A percentile compares a stretch with the other conserved stretches of the same genome.
These are phyloP conservation scores for Nicotiana paniculata DNA, from an alignment of 257 asterid species.

Conservation along the genomic window DNA sequence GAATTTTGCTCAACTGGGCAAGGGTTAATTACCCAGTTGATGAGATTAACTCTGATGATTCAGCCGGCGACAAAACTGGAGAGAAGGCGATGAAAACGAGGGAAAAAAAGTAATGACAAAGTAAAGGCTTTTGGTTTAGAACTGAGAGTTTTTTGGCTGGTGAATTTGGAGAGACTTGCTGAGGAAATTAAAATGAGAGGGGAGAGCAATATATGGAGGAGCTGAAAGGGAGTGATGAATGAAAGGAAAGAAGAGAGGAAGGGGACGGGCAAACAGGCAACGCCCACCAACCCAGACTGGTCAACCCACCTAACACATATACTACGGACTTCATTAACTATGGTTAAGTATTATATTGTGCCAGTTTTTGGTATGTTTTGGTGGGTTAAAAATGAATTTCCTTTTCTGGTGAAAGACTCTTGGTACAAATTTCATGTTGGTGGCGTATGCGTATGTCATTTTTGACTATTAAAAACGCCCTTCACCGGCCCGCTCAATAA, in stretches of 20 bases:
- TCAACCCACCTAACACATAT: conserved; percentile 48
- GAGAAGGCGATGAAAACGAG: neutral
- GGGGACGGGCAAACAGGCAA: neutral
- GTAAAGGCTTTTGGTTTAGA: neutral
- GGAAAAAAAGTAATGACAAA: neutral
- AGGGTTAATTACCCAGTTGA: neutral
- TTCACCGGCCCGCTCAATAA: neutral
- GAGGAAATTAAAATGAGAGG: conserved; percentile 1
- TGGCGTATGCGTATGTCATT: conserved; percentile 9
- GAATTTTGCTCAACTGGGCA: neutral
- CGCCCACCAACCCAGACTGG: conserved; percentile 80
- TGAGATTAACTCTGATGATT: neutral
- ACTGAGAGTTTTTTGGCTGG: neutral
- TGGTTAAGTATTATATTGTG: conserved; percentile 23
- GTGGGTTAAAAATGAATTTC: neutral
- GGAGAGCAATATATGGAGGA: conserved; percentile 9
- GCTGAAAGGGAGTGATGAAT: neutral
- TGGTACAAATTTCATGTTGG: conserved; percentile 3
- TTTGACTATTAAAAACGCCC: neutral
- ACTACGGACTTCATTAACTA: conserved; percentile 15
- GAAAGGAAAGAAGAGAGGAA: neutral
- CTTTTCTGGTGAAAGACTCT: neutral
- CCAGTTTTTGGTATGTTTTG: neutral
- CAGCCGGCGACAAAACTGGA: neutral
- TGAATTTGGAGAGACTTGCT: conserved; percentile 20